These are phyloP conservation scores for Rhexocercosporidium sp. DNA, from an alignment of 2,329 filamentous ascomycete species.

Conservation along the genomic window DNA sequence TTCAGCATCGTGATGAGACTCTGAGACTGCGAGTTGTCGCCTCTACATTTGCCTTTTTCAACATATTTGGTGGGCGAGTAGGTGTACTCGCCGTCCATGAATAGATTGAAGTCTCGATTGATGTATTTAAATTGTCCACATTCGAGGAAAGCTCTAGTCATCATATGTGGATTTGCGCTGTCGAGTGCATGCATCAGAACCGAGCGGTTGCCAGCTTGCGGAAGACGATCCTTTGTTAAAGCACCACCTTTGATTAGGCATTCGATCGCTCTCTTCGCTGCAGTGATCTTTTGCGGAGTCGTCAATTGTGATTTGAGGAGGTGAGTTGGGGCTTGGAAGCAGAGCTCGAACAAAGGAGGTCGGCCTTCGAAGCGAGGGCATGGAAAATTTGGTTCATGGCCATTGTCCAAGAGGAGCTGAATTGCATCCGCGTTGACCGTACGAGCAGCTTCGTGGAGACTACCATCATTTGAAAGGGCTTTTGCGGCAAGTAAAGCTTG, in stretches of 20 bases:
- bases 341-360: conserved; percentile 67
- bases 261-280: conserved; percentile 61
- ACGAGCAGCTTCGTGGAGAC: conserved; percentile 67
- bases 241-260: conserved; percentile 62
- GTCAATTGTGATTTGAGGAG: conserved; percentile 50
- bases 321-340: conserved; percentile 53
- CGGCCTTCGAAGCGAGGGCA: conserved; percentile 66
- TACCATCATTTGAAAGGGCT: conserved; percentile 71
- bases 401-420: conserved; percentile 60
- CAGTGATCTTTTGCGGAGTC: conserved; percentile 53
- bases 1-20: conserved; percentile 26
- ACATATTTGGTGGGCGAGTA: conserved; percentile 72
- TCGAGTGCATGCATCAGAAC: conserved; percentile 66
- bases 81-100: conserved; percentile 56
- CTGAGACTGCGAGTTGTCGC: conserved; percentile 19
- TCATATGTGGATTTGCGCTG: conserved; percentile 57
- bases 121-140: conserved; percentile 68
- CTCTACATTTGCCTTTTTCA: conserved; percentile 30
- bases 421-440: conserved; percentile 63
- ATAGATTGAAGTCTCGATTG: conserved; percentile 64
- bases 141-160: conserved; percentile 63
- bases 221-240: conserved; percentile 51
- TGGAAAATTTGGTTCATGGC: conserved; percentile 69
- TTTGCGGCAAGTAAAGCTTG: conserved; percentile 58
- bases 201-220: conserved; percentile 62